Evolutionary conservation across 345 rosid species (phyloP), one percentile per base, ranked within the genome.

Genomic region (Murraya paniculata): DNA sequence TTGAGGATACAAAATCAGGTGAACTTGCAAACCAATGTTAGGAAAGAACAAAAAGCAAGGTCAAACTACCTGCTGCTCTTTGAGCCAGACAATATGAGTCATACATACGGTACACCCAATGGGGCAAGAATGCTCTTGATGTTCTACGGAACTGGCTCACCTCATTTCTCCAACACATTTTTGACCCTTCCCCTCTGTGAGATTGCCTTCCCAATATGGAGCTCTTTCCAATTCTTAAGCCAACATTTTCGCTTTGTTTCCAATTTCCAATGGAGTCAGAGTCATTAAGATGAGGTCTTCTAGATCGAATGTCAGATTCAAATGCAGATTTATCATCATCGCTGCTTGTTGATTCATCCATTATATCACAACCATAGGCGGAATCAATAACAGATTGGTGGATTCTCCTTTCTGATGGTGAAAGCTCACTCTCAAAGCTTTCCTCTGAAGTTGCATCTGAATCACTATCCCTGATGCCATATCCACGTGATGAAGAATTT

Each of bases 51-150:
- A 74, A 64, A 68, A 66, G 68, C 48, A 74, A 62, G 66, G 70
- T 33, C 45, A 66, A 83, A 74, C 35, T 91, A 94, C 99, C 99
- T 86, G 97, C 92, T 66, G 91, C 98, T 76, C 91, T 90, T 77
- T 85, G 91, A 78, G 99, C 93, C 84, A 96, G 98, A 86, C 72
- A 75, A 82, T 90, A 94, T 56, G 99, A 87, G 81, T 96, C 98
- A 74, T 89, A 88, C 97, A 96, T 94, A 19, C 69, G 78, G 77
- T 91, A 96, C 36, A 91, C 98, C 99, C 99, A 94, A 69, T 76
- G 73, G 31, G 99, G 99, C 95, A 90, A 92, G 87, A 87, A 94
- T 64, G 97, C 91, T 84, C 85, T 89, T 25, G 97, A 80, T 64
- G 79, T 82, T 80, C 77, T 78, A 30, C 85, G 89, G 48, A 90